A percentile compares a stretch with the other conserved stretches of the same genome.
These are phyloP conservation scores for Chaetomium tenue DNA, from an alignment of 495 filamentous ascomycete genomes.

Conservation along the genomic window DNA sequence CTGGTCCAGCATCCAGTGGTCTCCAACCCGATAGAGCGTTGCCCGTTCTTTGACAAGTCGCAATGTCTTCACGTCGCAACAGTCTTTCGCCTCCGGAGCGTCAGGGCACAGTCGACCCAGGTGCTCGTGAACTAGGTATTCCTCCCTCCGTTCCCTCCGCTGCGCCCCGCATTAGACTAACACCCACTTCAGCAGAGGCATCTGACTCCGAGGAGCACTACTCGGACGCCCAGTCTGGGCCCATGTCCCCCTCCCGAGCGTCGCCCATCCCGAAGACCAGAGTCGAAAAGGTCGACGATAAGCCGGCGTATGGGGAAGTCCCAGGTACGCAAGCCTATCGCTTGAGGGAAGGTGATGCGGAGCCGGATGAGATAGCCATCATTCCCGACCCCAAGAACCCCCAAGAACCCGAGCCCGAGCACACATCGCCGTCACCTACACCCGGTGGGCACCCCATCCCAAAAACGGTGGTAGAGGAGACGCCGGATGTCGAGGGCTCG, in stretches of 20 bases:
- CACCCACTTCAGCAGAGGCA: constrained; percentile 44
- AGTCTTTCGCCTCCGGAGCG: constrained; percentile 64
- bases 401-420: constrained; percentile 20
- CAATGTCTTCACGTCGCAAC: constrained; percentile 35
- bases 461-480: constrained; percentile 51
- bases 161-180: constrained; percentile 15
- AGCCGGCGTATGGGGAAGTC: constrained; percentile 76
- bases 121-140: constrained; percentile 78
- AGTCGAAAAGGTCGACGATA: constrained; percentile 71
- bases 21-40: background rate
- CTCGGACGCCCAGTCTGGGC: constrained; percentile 80
- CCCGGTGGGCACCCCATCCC: constrained; percentile 48
- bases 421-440: constrained; percentile 33
- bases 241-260: constrained; percentile 50
- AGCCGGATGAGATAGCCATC: constrained; percentile 67
- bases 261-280: constrained; percentile 75
- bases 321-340: constrained; percentile 79
- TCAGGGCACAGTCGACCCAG: constrained; percentile 69
- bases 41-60: constrained; percentile 3
- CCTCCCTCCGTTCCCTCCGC: background rate
- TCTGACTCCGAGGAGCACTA: constrained; percentile 86
- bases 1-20: background rate
- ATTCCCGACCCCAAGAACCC: constrained; percentile 46
- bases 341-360: constrained; percentile 74
- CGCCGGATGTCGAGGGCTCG: constrained; percentile 42